These are phyloP conservation scores for Saitozyma sp. DNA, from an alignment of 768 basidiomycete genomes.

Conservation along the genomic window DNA sequence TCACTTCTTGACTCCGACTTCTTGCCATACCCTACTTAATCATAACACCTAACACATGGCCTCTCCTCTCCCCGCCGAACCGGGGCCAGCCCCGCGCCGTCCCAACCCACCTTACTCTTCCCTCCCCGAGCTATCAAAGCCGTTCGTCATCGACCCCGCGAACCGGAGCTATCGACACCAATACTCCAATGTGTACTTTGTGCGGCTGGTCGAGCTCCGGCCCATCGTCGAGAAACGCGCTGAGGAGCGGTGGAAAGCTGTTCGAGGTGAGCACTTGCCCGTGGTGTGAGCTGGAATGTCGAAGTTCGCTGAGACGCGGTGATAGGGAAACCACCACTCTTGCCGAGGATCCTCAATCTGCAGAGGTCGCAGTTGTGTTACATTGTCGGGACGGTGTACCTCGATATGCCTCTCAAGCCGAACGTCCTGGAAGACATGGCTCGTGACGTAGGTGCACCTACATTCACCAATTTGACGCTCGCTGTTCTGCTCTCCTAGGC, in stretches of 20 bases:
- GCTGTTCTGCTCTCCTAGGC: neutral
- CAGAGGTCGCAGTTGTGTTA: slow-evolving; percentile 81
- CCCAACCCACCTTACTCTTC: slow-evolving; percentile 35
- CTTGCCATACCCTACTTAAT: no score
- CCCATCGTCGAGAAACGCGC: slow-evolving; percentile 60
- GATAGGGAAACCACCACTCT: slow-evolving; percentile 24
- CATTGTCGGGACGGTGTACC: slow-evolving; percentile 90
- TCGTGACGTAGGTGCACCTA: slow-evolving; percentile 67
- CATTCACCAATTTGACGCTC: neutral
- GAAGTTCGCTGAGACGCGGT: neutral
- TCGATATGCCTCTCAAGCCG: slow-evolving; percentile 98
- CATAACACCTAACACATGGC: no score
- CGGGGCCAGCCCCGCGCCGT: slow-evolving; percentile 3
- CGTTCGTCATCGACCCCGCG: slow-evolving; percentile 45
- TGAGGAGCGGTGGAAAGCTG: slow-evolving; percentile 58
- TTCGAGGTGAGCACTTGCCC: slow-evolving; percentile 50
- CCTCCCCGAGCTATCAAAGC: slow-evolving; percentile 40
- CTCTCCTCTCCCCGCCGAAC: no score
- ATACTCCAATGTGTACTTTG: slow-evolving; percentile 73
- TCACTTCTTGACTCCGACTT: no score
- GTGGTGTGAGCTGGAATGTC: neutral
- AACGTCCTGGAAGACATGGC: slow-evolving; percentile 96
- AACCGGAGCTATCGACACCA: slow-evolving; percentile 63
- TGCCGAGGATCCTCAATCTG: slow-evolving; percentile 61
- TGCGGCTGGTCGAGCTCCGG: slow-evolving; percentile 60